Base-by-base conservation (phyloP, 2,329 filamentous ascomycete species). In the Talaromyces verruculosus region DNA sequence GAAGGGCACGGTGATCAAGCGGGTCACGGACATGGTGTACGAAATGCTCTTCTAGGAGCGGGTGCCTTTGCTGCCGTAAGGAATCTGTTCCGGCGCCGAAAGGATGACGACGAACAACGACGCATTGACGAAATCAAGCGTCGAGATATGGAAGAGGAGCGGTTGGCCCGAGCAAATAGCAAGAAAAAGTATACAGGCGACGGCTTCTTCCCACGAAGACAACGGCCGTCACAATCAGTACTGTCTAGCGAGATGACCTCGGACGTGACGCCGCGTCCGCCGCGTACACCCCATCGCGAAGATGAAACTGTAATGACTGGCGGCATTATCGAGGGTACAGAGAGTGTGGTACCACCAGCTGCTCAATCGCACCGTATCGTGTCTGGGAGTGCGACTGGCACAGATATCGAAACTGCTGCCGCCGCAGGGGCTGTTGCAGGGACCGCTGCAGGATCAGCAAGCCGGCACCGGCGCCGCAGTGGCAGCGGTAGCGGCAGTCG, bases 161-260 rank as follows among this genome's bases (percentile, higher is more conserved):
- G 81, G 28, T 70, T 85, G 33, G 80, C 82, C 58, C 80, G 85
- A 70, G 79, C 79, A 63, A 83, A 84, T 67, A 86, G 85, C 41
- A 84, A 84, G 37, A 82, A 84, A n/a, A 86, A 88, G 70, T 92
- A 87, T 68, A 92, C 90, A 2, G 90, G 87, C 33, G 91, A 93
- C 73, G 89, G 89, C 1, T 73, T 72, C 59, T 74, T 74, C 57
- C 76, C 75, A 33, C 74, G 72, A 67, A 68, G 68, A 68, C 67
- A 73, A 65, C 70, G 75, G 69, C 67, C 72, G 45, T 70, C 75
- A 2, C 73, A 72, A 49, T 76, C 76, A 15, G 75, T 74, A 62
- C 73, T 75, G 25, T 76, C 75, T 37, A 80, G 74, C 25, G 77
- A 79, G 39, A 71, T 77, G n/a, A 76, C 75, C 15, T 74, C 76